A percentile compares a stretch with the other conserved stretches of the same genome.
These are phyloP conservation scores for Naganishia sp. DNA, from an alignment of 1,284 basidiomycete genomes.

Conservation along the genomic window DNA sequence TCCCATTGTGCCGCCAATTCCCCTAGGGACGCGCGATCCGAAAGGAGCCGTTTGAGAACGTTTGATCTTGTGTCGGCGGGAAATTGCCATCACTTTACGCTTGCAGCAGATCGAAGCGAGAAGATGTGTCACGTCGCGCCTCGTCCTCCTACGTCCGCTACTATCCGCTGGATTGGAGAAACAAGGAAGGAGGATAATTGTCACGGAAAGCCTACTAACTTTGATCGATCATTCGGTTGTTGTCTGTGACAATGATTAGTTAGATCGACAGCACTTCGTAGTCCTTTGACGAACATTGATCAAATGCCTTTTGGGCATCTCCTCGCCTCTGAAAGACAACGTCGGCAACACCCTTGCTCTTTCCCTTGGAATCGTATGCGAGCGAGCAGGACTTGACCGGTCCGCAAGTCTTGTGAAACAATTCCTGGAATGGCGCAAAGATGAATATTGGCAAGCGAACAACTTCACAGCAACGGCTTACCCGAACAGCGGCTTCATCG, in stretches of 20 bases:
- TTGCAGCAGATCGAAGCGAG: too few relatives aligned
- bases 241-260: slow-evolving; percentile 58
- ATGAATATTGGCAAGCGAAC: background rate
- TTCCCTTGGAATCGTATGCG: slow-evolving; percentile 79
- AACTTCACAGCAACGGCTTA: slow-evolving; percentile 53
- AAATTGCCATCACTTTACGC: too few relatives aligned
- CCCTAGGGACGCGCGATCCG: too few relatives aligned
- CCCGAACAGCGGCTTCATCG: slow-evolving; percentile 89
- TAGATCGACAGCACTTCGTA: background rate
- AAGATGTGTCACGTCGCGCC: background rate
- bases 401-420: slow-evolving; percentile 89
- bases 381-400: slow-evolving; percentile 79
- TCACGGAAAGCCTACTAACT: slow-evolving; percentile 77
- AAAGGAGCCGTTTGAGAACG: too few relatives aligned
- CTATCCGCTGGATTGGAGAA: slow-evolving; percentile 10
- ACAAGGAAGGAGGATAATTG: slow-evolving; percentile 30
- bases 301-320: slow-evolving; percentile 87
- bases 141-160: slow-evolving; percentile 23
- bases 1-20: too few relatives aligned
- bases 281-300: slow-evolving; percentile 61
- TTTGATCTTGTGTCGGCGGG: too few relatives aligned
- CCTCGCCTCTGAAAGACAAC: slow-evolving; percentile 84
- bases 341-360: slow-evolving; percentile 85
- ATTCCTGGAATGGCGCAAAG: slow-evolving; percentile 63
- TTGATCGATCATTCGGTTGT: slow-evolving; percentile 99